Base-by-base conservation (phyloP, 2,329 filamentous ascomycete genomes). In the Colletotrichum aenigma region DNA sequence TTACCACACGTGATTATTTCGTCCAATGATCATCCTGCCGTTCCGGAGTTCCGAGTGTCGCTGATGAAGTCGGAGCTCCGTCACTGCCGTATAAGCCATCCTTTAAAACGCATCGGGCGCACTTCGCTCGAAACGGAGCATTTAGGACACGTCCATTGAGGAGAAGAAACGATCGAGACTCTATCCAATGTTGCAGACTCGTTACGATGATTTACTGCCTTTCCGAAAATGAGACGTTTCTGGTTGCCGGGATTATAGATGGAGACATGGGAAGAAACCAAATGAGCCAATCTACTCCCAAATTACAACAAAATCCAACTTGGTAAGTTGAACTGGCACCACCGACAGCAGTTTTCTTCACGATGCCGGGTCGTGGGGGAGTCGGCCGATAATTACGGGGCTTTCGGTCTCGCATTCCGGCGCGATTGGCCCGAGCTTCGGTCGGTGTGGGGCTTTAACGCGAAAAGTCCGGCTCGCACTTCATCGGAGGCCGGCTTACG, bases 401-500 rank as follows among this genome's bases (percentile, higher is more conserved):
- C 32, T 21, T 28, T 38, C 65, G 52, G 56, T 64, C 56, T 74
- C 56, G n/a, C 48, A 43, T 52, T 13, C 12, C 24, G 43, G n/a
- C 26, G 7, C 32, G 10, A 71, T 66, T 58, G 32, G 61, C 43
- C 21, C 32, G 21, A 68, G 9, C 30, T 3, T 32, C 52, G 64
- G 55, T 52, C 13, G 26, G n/a, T 15, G 7, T 26, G 62, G 62
- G 24, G 26, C 21, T 7, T 5, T 6, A 7, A 6, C 8, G 43
- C 43, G n/a, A 52, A 52, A 52, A 52, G 43, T 52, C 48, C 28
- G 64, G 64, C 52, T 61, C 70, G 55, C 36, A 61, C 26, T 18
- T 61, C 5, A 16, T 72, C 70, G 64, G 70, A 72, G 64, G 21
- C 64, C 71, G 52, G 43, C 36, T 36, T 21, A 34, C 24, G 43